phyloP scores from a whole-genome alignment of 2,329 filamentous ascomycete species.

The Aspergillus sp. region DNA sequence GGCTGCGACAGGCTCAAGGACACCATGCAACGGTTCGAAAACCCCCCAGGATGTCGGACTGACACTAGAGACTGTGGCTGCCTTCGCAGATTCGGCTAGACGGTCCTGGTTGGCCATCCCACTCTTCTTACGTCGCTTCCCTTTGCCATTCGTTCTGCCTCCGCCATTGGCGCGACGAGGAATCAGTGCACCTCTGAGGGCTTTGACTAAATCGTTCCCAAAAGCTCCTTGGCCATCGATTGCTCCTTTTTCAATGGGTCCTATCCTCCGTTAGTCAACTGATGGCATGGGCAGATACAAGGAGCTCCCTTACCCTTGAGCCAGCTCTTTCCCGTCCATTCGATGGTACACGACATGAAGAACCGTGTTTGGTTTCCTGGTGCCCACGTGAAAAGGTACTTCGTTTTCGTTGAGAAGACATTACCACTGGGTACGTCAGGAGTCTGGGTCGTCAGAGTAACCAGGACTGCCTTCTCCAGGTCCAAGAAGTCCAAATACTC shows the following conservation, averaged over 20 bases:
- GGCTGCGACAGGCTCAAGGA: constrained; percentile 61
- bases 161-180: constrained; percentile 48
- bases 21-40: constrained; percentile 64
- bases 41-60: constrained; percentile 57
- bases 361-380: constrained; percentile 76
- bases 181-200: constrained; percentile 63
- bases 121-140: constrained; percentile 52
- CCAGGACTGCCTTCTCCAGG: constrained; percentile 72
- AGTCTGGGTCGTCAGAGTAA: constrained; percentile 77
- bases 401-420: constrained; percentile 83
- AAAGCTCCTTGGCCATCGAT: constrained; percentile 81
- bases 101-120: constrained; percentile 31
- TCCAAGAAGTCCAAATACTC: constrained; percentile 79
- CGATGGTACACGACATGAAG: constrained; percentile 79
- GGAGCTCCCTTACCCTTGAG: constrained; percentile 68
- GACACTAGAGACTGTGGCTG: constrained; percentile 29
- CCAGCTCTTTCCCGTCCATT: constrained; percentile 98
- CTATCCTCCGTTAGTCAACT: constrained; percentile 45
- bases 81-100: constrained; percentile 38
- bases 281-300: no score
- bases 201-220: constrained; percentile 67
- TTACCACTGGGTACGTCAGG: constrained; percentile 93
- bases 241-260: constrained; percentile 90
- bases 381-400: constrained; percentile 89
- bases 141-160: constrained; percentile 41